phyloP scores from a whole-genome alignment of 2,329 filamentous ascomycete species.

The Aureobasidium sp. region DNA sequence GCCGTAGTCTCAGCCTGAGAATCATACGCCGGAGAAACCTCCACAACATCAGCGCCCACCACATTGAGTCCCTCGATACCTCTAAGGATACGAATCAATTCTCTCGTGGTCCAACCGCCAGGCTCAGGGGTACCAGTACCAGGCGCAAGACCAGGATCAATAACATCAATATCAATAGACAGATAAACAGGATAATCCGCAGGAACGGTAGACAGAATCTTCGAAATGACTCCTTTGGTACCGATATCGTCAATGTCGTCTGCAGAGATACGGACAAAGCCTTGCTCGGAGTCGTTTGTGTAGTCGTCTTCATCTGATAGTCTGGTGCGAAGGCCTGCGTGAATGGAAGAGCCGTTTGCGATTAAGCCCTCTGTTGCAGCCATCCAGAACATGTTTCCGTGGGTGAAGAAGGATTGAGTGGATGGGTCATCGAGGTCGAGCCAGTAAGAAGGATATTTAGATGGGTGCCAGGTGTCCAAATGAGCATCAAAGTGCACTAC shows the following conservation, averaged over 20 bases:
- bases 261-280: conserved; percentile 70
- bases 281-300: conserved; percentile 62
- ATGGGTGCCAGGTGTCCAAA: conserved; percentile 78
- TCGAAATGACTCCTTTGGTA: conserved; percentile 57
- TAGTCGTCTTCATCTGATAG: conserved; percentile 62
- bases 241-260: conserved; percentile 85
- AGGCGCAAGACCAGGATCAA: conserved; percentile 59
- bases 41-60: conserved; percentile 83
- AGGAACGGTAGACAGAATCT: conserved; percentile 63
- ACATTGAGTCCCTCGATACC: conserved; percentile 77
- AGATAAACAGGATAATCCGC: conserved; percentile 73
- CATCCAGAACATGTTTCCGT: conserved; percentile 89
- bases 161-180: conserved; percentile 71
- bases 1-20: conserved; percentile 71
- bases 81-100: conserved; percentile 74
- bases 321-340: conserved; percentile 74
- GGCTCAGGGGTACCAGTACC: conserved; percentile 85
- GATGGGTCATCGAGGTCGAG: conserved; percentile 39
- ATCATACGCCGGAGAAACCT: conserved; percentile 81
- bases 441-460: conserved; percentile 74
- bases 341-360: conserved; percentile 63
- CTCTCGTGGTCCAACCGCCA: conserved; percentile 83
- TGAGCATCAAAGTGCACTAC: conserved; percentile 52
- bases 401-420: conserved; percentile 68
- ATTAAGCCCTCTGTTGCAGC: conserved; percentile 74